These are phyloP conservation scores for Biscutella laevigata DNA, from an alignment of 441 rosid genomes.

Conservation along the genomic window DNA sequence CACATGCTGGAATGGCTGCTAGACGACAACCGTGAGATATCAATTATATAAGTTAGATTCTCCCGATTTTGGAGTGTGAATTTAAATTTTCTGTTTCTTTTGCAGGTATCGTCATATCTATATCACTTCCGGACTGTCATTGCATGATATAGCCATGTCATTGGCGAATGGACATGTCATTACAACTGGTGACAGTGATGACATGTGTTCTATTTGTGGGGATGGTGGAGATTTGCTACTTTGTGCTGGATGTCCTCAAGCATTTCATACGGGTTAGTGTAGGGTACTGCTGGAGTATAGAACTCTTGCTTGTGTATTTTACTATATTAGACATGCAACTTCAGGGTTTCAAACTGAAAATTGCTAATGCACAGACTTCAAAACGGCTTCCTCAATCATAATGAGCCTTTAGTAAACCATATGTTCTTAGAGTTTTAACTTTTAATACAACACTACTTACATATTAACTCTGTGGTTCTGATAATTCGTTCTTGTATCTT, in stretches of 20 bases:
- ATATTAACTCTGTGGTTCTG: constrained; percentile 2
- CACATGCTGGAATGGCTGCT: constrained; percentile 99
- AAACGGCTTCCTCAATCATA: neutral
- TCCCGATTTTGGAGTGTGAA: neutral
- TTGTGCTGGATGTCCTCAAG: constrained; percentile 74
- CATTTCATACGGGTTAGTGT: constrained; percentile 66
- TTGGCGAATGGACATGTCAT: constrained; percentile 67
- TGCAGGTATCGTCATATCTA: constrained; percentile 89
- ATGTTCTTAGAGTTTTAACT: neutral
- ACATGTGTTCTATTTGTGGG: constrained; percentile 84
- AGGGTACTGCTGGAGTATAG: constrained; percentile 3
- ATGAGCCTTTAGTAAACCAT: too few species aligned
- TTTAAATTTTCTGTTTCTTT: constrained; percentile 14
- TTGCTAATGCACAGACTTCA: neutral
- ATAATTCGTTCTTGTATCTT: constrained; percentile 8
- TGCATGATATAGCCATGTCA: constrained; percentile 84
- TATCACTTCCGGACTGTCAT: constrained; percentile 67
- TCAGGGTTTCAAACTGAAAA: constrained; percentile 3
- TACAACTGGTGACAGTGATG: constrained; percentile 66
- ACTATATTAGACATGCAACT: neutral
- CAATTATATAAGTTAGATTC: constrained; percentile 1
- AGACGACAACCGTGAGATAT: constrained; percentile 94
- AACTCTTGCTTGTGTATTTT: constrained; percentile 46
- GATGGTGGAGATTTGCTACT: constrained; percentile 65
- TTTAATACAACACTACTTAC: neutral